Evolutionary conservation across 1,284 basidiomycete species (phyloP).

Genomic region (Entoloma clypeatum): DNA sequence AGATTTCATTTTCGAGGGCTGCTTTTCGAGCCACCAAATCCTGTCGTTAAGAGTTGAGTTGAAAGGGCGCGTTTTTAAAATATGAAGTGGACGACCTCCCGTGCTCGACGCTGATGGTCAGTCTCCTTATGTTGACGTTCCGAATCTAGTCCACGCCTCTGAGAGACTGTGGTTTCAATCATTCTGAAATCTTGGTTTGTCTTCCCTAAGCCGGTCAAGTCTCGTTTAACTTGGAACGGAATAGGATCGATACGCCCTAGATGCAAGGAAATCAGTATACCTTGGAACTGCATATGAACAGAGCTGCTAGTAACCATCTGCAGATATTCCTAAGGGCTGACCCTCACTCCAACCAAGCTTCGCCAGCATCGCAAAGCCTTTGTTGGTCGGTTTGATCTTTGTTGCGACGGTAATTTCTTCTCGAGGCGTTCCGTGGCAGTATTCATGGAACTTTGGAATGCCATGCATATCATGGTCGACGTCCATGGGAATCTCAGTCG

Average conservation of each 20-base stretch:
- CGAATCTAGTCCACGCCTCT: conserved; percentile 71
- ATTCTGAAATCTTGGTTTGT: conserved; percentile 70
- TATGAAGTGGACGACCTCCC: conserved; percentile 49
- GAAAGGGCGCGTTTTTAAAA: conserved; percentile 8
- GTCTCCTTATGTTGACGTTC: conserved; percentile 76
- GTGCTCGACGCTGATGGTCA: conserved; percentile 63
- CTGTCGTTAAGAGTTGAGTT: no score
- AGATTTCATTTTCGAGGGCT: conserved; percentile 64
- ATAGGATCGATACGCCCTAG: conserved; percentile 76
- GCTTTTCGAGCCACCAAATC: conserved; percentile 62
- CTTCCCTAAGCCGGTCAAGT: conserved; percentile 75
- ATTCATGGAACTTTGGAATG: conserved; percentile 61
- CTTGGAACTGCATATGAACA: conserved; percentile 1
- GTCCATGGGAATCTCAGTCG: conserved; percentile 44
- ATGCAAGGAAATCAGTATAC: conserved; percentile 3
- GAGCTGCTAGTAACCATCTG: conserved; percentile 60
- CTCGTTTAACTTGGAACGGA: conserved; percentile 73
- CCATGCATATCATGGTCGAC: conserved; percentile 47
- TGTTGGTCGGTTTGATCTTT: conserved; percentile 70
- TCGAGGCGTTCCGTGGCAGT: conserved; percentile 42
- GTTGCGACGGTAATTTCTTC: conserved; percentile 78
- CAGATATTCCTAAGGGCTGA: conserved; percentile 69
- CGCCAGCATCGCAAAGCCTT: conserved; percentile 73
- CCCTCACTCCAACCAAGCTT: conserved; percentile 81
- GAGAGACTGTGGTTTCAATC: conserved; percentile 79